Evolutionary conservation across 2,329 filamentous ascomycete genomes (phyloP).

Genomic region (Akanthomyces uredinophilus): DNA sequence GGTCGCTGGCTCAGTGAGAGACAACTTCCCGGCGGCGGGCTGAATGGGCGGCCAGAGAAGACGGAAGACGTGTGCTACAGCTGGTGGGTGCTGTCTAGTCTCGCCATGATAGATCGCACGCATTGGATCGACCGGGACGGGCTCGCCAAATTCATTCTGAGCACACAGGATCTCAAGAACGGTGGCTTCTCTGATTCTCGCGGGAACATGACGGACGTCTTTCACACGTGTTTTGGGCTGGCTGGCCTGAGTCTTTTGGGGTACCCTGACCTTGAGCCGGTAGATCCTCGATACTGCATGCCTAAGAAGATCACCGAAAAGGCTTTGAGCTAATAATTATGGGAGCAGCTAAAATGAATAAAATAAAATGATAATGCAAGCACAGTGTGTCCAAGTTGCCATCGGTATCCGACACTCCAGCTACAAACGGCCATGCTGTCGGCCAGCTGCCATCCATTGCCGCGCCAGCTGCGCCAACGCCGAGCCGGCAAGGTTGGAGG

Average conservation of each 20-base stretch:
- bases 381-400: not conserved
- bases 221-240: conserved; percentile 87
- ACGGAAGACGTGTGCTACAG: conserved; percentile 96
- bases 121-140: conserved; percentile 91
- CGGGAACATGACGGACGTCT: conserved; percentile 94
- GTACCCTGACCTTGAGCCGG: conserved; percentile 68
- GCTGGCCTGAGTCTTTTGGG: conserved; percentile 81
- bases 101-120: conserved; percentile 79
- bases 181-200: conserved; percentile 89
- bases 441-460: not conserved
- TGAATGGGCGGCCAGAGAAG: conserved; percentile 95
- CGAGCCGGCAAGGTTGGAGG: not conserved
- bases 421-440: not conserved
- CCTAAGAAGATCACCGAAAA: conserved; percentile 61
- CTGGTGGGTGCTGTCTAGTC: conserved; percentile 94
- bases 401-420: not conserved
- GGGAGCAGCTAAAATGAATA: not conserved
- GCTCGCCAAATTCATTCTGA: conserved; percentile 75
- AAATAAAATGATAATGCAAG: not conserved
- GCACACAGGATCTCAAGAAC: conserved; percentile 77
- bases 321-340: conserved; percentile 39
- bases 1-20: conserved; percentile 90
- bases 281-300: conserved; percentile 87
- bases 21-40: conserved; percentile 77
- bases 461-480: not conserved